Conservation (phyloP, 352 stramenopile genomes). For the Phytopythium sindhum region DNA sequence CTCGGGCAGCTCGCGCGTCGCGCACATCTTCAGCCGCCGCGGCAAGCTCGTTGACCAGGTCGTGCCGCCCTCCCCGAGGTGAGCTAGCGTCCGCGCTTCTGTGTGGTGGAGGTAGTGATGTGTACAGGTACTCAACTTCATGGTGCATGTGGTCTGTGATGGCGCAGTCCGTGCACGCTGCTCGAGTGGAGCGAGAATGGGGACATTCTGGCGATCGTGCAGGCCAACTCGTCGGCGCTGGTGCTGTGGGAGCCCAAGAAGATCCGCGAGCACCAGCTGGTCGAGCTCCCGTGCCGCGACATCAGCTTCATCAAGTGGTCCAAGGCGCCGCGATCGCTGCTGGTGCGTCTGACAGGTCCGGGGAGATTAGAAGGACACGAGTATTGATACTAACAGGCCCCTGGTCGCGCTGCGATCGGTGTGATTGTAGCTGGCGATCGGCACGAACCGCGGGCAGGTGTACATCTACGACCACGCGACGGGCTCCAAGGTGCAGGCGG, state of each 20-base stretch:
- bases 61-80: conserved; percentile 73
- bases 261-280: conserved; percentile 53
- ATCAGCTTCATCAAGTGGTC: conserved; percentile 81
- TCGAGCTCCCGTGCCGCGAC: conserved; percentile 70
- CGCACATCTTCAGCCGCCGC: conserved; percentile 66
- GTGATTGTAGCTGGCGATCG: conserved; percentile 46
- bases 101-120: no score
- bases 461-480: conserved; percentile 74
- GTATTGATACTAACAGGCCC: no score
- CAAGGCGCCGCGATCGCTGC: conserved; percentile 51
- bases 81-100: not conserved
- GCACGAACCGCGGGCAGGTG: conserved; percentile 69
- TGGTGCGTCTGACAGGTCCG: conserved; percentile 21
- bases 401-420: not conserved
- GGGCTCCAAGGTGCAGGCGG: conserved; percentile 45
- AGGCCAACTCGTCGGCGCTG: conserved; percentile 67
- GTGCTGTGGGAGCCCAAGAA: conserved; percentile 72
- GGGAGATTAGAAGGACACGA: no score
- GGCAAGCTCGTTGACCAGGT: conserved; percentile 80
- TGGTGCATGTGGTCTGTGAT: not conserved
- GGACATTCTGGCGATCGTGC: conserved; percentile 68
- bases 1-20: conserved; percentile 65
- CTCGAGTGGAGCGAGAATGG: conserved; percentile 74
- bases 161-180: conserved; percentile 51
- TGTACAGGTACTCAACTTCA: conserved; percentile 1